phyloP scores from a whole-genome alignment of 345 rosid species.

The Garcia nutans region DNA sequence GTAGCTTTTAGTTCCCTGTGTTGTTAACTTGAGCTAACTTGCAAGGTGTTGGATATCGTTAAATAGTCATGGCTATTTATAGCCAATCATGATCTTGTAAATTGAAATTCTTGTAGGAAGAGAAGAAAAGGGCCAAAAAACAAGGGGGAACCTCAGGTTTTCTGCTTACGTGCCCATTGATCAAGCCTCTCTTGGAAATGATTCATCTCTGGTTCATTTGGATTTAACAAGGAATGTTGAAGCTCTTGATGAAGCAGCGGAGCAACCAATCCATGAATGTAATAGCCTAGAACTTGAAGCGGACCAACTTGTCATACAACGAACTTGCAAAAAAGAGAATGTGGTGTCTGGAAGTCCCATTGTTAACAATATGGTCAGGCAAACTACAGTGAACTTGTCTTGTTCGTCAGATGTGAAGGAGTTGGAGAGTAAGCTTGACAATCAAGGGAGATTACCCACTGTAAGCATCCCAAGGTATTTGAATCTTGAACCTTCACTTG shows the following conservation, averaged over 20 bases:
- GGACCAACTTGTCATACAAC: constrained; percentile 26
- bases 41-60: neutral
- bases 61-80: neutral
- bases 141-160: constrained; percentile 21
- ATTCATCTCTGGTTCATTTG: constrained; percentile 35
- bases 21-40: neutral
- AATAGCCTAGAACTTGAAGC: constrained; percentile 30
- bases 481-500: constrained; percentile 89
- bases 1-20: neutral
- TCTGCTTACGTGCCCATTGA: constrained; percentile 28
- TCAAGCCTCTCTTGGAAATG: constrained; percentile 31
- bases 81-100: neutral
- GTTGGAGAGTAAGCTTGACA: constrained; percentile 40
- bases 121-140: constrained; percentile 26
- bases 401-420: constrained; percentile 38
- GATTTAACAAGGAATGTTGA: constrained; percentile 31
- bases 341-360: constrained; percentile 31
- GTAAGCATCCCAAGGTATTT: constrained; percentile 55
- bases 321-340: constrained; percentile 40
- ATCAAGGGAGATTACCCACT: constrained; percentile 36
- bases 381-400: constrained; percentile 33
- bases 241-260: constrained; percentile 27
- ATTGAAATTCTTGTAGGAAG: constrained; percentile 38
- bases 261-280: constrained; percentile 26
- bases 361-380: constrained; percentile 32